These are phyloP conservation scores for Protomyces gravidus DNA, from an alignment of 1,139 yeast species.

Conservation along the genomic window DNA sequence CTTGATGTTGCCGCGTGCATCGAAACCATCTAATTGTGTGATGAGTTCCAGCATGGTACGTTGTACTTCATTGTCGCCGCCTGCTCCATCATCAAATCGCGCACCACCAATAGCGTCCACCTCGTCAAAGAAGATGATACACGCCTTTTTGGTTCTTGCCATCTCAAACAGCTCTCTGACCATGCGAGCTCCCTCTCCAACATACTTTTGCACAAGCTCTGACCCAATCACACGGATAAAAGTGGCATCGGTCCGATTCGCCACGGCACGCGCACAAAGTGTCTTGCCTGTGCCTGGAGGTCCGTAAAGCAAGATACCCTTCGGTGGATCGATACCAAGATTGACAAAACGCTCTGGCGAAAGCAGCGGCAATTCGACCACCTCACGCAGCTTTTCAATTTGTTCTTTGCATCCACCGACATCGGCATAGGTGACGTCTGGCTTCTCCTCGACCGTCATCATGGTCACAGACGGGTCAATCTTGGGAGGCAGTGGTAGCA, in stretches of 20 bases:
- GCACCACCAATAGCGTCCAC: conserved; percentile 99
- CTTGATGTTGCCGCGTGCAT: conserved; percentile 95
- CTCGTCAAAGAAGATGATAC: conserved; percentile 94
- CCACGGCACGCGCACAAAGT: conserved; percentile 95
- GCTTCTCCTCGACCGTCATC: conserved; percentile 99
- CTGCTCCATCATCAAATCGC: conserved; percentile 98
- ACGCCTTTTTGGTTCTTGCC: conserved; percentile 97
- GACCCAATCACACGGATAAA: conserved; percentile 97
- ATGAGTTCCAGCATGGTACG: conserved; percentile 97
- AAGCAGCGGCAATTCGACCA: conserved; percentile 87
- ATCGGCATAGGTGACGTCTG: conserved; percentile 76
- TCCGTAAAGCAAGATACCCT: conserved; percentile 90
- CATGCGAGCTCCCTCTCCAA: conserved; percentile 99
- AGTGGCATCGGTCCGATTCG: conserved; percentile 97
- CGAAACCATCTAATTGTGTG: conserved; percentile 96
- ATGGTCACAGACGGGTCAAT: conserved; percentile 98
- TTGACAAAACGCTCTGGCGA: conserved; percentile 96
- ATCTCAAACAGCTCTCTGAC: conserved; percentile 95
- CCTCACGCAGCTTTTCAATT: conserved; percentile 93
- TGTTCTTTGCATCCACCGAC: conserved; percentile 98
- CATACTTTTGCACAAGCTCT: conserved; percentile 94
- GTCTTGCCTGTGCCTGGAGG: conserved; percentile 99
- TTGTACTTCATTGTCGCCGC: conserved; percentile 98
- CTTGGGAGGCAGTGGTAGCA: conserved; percentile 93
- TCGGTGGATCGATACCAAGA: conserved; percentile 96